Evolutionary conservation across 768 basidiomycete genomes (phyloP).

Genomic region (Tricholoma sp.): DNA sequence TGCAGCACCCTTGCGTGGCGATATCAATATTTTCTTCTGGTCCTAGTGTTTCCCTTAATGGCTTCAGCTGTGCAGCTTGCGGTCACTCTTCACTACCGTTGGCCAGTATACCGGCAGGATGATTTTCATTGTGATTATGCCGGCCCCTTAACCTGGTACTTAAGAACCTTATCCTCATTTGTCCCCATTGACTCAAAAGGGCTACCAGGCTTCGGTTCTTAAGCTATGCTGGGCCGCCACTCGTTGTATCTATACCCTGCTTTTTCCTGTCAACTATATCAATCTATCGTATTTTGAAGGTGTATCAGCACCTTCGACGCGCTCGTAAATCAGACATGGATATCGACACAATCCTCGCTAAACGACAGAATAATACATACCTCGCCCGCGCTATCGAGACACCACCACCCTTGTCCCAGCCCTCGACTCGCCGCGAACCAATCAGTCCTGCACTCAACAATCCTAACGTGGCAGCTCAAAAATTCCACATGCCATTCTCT

Average conservation of each 20-base stretch:
- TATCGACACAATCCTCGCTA: constrained; percentile 12
- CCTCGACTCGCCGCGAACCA: constrained; percentile 17
- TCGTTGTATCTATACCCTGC: constrained; percentile 47
- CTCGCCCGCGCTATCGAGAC: constrained; percentile 9
- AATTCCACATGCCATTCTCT: constrained; percentile 17
- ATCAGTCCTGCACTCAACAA: constrained; percentile 15
- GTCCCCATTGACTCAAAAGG: not conserved
- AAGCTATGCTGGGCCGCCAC: constrained; percentile 56
- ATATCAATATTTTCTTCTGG: constrained; percentile 34
- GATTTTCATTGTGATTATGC: constrained; percentile 54
- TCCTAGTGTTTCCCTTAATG: constrained; percentile 43
- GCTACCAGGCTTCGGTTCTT: constrained; percentile 52
- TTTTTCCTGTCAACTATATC: constrained; percentile 43
- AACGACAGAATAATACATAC: constrained; percentile 9
- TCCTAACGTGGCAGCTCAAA: constrained; percentile 12
- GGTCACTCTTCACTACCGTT: constrained; percentile 35
- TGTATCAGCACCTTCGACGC: constrained; percentile 32
- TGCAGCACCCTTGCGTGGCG: constrained; percentile 48
- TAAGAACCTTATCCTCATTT: constrained; percentile 12
- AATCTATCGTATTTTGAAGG: constrained; percentile 29
- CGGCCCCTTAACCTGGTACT: constrained; percentile 57
- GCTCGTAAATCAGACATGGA: constrained; percentile 26
- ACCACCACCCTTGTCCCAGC: constrained; percentile 6
- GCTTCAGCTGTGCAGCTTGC: constrained; percentile 38
- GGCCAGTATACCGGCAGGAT: constrained; percentile 39